These are phyloP conservation scores for Isatis lusitanica DNA, from an alignment of 441 rosid genomes.

Conservation along the genomic window DNA sequence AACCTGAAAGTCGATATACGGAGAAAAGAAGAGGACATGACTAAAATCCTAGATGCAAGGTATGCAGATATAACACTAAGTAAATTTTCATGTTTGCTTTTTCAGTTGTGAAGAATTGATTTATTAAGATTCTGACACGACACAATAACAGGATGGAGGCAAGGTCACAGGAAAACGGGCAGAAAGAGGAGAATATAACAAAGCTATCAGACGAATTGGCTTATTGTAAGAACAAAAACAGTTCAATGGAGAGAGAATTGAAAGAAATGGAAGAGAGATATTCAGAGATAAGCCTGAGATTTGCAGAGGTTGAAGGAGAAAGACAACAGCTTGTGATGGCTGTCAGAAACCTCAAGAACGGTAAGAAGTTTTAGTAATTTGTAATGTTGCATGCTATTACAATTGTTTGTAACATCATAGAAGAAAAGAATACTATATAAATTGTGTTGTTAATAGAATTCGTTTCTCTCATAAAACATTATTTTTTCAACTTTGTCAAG, in stretches of 20 bases:
- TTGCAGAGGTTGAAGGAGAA: conserved; percentile 96
- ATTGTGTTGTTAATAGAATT: conserved; percentile 22
- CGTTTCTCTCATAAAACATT: conserved; percentile 22
- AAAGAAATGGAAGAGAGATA: conserved; percentile 72
- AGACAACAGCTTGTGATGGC: conserved; percentile 87
- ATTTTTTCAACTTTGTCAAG: conserved; percentile 13
- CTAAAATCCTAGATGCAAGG: conserved; percentile 42
- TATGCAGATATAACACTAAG: conserved; percentile 28
- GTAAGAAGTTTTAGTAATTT: conserved; percentile 56
- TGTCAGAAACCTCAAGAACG: conserved; percentile 57
- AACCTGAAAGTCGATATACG: conserved; percentile 52
- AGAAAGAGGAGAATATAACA: conserved; percentile 34
- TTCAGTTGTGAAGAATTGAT: neutral
- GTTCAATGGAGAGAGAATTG: conserved; percentile 52
- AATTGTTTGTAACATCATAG: conserved; percentile 18
- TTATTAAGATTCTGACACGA: neutral
- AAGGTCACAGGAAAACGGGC: conserved; percentile 31
- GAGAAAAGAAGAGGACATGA: conserved; percentile 54
- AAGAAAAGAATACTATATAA: neutral
- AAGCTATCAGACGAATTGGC: conserved; percentile 50
- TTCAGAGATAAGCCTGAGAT: conserved; percentile 86
- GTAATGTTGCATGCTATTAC: conserved; percentile 30
- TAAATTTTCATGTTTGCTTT: conserved; percentile 18
- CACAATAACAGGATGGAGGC: conserved; percentile 37
- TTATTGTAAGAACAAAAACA: conserved; percentile 58